phyloP scores from a whole-genome alignment of 164 flowering plant species.

The Taxillus chinensis region DNA sequence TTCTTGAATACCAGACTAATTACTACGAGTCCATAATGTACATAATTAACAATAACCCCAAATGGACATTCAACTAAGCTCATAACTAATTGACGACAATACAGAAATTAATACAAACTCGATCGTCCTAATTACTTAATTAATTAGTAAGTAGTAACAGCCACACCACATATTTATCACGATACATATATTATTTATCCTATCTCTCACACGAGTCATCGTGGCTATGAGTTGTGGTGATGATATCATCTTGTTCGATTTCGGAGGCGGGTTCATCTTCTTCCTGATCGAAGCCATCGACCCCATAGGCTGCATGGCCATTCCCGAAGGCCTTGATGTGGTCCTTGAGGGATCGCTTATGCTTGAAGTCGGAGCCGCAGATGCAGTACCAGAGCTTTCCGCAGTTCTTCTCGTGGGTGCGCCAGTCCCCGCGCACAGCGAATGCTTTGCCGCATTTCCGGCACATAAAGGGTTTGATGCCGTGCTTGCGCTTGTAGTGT shows the following conservation, averaged over 20 bases:
- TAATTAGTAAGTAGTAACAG: too few species aligned
- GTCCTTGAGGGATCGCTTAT: conserved; percentile 81
- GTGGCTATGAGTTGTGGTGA: background rate
- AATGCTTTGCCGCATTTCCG: conserved; percentile 81
- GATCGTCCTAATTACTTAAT: too few species aligned
- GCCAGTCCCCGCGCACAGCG: conserved; percentile 85
- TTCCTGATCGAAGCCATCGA: conserved; percentile 40
- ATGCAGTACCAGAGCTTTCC: conserved; percentile 89
- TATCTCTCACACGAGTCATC: too few species aligned
- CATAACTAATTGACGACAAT: too few species aligned
- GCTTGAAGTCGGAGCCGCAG: conserved; percentile 91
- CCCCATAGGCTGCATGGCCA: conserved; percentile 74
- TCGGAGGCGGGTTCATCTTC: conserved; percentile 81
- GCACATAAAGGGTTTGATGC: conserved; percentile 80
- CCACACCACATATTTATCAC: too few species aligned
- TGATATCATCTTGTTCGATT: conserved; percentile 55
- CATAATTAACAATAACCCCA: too few species aligned
- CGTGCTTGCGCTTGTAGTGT: conserved; percentile 89
- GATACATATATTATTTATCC: too few species aligned
- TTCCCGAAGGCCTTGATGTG: conserved; percentile 76
- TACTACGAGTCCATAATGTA: too few species aligned
- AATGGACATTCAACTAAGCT: too few species aligned
- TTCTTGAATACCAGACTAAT: too few species aligned
- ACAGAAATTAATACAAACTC: too few species aligned
- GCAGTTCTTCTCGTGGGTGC: conserved; percentile 92